Percentiles rank a stretch among this genome's conserved stretches.
Conservation (phyloP, 2,329 filamentous ascomycete genomes). For the Furcasterigmium sp. region DNA sequence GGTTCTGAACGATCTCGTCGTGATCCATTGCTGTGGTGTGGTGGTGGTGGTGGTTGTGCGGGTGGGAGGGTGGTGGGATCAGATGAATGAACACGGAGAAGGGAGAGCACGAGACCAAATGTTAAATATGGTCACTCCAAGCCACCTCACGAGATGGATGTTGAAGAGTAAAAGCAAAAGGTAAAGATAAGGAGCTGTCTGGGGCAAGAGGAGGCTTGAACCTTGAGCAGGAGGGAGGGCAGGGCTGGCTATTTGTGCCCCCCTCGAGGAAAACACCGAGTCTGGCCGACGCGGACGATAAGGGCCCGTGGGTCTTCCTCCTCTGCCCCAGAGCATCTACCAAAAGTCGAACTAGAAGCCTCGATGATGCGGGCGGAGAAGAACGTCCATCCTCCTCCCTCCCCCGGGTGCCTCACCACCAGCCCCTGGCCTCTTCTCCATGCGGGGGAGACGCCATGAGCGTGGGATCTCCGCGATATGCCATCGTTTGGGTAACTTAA, state of each 20-base stretch:
- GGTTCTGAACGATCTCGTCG: constrained; percentile 8
- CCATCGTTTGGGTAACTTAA: neutral
- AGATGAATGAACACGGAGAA: neutral
- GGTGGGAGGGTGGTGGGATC: neutral
- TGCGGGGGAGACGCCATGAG: neutral
- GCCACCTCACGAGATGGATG: too few relatives aligned
- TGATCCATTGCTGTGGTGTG: constrained; percentile 8
- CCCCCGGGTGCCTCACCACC: too few relatives aligned
- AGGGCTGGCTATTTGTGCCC: too few relatives aligned
- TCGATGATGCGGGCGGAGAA: neutral
- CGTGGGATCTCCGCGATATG: constrained; percentile 1
- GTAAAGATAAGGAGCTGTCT: neutral
- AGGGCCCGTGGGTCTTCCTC: too few relatives aligned
- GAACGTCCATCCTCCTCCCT: too few relatives aligned
- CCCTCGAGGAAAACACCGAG: too few relatives aligned
- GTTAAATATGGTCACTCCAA: neutral
- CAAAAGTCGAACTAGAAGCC: neutral
- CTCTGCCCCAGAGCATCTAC: too few relatives aligned
- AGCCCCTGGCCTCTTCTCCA: too few relatives aligned
- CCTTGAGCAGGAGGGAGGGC: neutral
- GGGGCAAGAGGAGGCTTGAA: neutral
- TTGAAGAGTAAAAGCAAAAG: neutral
- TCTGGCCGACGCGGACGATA: too few relatives aligned
- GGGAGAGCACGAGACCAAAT: neutral
- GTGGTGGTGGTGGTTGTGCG: neutral